A percentile compares a stretch with the other conserved stretches of the same genome.
Conservation (phyloP, 208 protist genomes). For the Trypanosoma scelopori region DNA sequence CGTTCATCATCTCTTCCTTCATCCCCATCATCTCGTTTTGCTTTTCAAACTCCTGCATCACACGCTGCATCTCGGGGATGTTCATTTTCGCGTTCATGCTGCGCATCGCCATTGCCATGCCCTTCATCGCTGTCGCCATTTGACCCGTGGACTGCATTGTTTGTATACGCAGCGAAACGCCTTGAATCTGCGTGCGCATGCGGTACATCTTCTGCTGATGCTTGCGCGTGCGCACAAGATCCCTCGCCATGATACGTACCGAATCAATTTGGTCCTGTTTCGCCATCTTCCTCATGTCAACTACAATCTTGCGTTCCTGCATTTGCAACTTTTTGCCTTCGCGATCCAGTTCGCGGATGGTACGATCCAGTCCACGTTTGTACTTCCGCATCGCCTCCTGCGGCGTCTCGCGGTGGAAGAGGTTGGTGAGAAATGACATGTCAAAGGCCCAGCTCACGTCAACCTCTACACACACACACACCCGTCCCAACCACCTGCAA, state of each 20-base stretch:
- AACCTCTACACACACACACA: no score
- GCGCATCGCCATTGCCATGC: constrained; percentile 89
- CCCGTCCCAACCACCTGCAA: no score
- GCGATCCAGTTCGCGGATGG: constrained; percentile 95
- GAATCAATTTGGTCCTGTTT: constrained; percentile 96
- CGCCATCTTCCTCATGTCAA: constrained; percentile 97
- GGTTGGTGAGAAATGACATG: constrained; percentile 40
- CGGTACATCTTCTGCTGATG: constrained; percentile 96
- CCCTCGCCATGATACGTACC: constrained; percentile 97
- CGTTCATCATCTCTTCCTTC: constrained; percentile 99
- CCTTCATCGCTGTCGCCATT: constrained; percentile 93
- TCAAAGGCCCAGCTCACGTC: neutral
- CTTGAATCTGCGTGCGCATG: constrained; percentile 97
- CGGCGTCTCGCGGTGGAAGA: constrained; percentile 87
- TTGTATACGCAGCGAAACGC: constrained; percentile 94
- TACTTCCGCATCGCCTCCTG: constrained; percentile 95
- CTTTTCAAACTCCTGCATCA: constrained; percentile 98
- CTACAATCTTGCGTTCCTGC: constrained; percentile 96
- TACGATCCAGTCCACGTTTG: constrained; percentile 93
- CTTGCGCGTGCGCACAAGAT: constrained; percentile 96
- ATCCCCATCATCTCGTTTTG: constrained; percentile 97
- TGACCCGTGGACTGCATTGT: constrained; percentile 91
- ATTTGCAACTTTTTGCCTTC: constrained; percentile 93
- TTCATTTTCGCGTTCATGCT: constrained; percentile 98
- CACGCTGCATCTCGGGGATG: constrained; percentile 95